Evolutionary conservation across 1,284 basidiomycete species (phyloP), one percentile per base, ranked within the genome.

Genomic region (Trichosporon sp.): DNA sequence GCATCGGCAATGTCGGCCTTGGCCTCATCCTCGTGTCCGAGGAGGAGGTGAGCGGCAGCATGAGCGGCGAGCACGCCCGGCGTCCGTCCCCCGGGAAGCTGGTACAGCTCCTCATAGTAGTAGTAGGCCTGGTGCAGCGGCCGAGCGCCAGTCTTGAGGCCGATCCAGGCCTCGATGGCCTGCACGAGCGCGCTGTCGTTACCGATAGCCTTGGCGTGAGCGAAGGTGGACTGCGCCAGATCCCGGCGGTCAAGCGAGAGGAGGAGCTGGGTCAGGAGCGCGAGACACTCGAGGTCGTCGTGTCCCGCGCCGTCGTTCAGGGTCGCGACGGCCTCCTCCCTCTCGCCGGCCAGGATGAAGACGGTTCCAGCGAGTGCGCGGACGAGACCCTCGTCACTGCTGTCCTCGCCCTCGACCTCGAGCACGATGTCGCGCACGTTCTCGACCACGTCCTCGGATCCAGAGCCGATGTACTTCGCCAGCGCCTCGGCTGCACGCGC

Each of bases 31-130:
- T 92, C 86, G 80, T 96, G 91, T 48, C 92, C 91, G 26, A 91
- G 88, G 40, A 95, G 85, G 38, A 94, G 88, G 74, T 95, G 91
- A 16, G 91, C 90, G 26, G 95, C 89, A 1, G 92, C 93, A 74
- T 94, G 91, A 4, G 92, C 90, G 11, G 92, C 91, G 38, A 96
- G 87, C 16, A 96, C 81, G 85, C 77, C 90, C 86, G 59, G 91
- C 66, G 78, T 86, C 87, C 21, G 92, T 87, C 73, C 95, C 79
- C 91, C 91, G 1, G 94, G 94, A 76, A 94, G 91, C 46, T 90
- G 91, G 66, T 95, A 88, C 78, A 96, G 92, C 81, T 98, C 95
- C 64, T 93, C 93, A 84, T 93, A 97, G 84, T 94, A 95, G 71
- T 94, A 92, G 81, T 89, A 87, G 87, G 86, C 85, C 91, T 93